Evolutionary conservation across 768 basidiomycete species (phyloP).

Genomic region (Pisolithus sp.): DNA sequence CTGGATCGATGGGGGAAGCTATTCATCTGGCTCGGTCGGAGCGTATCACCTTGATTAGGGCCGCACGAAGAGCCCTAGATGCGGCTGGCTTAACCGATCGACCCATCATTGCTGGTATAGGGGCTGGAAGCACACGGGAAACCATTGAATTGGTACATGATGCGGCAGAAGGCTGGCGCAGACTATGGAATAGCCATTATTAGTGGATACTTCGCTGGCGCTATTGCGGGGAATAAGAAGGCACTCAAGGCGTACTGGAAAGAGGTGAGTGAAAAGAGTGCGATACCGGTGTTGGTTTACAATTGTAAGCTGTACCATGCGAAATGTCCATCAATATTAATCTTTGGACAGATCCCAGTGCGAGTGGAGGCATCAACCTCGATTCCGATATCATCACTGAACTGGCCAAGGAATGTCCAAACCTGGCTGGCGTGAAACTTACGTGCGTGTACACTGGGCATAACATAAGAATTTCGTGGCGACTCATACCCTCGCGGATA

Average conservation of each 20-base stretch:
- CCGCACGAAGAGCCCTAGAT: slow-evolving; percentile 69
- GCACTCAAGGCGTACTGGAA: slow-evolving; percentile 77
- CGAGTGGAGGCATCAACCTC: slow-evolving; percentile 83
- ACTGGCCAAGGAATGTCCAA: slow-evolving; percentile 68
- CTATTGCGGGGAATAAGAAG: slow-evolving; percentile 47
- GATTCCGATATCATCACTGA: slow-evolving; percentile 84
- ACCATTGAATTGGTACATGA: slow-evolving; percentile 69
- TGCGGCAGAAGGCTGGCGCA: slow-evolving; percentile 79
- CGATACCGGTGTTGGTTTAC: slow-evolving; percentile 84
- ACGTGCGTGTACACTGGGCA: slow-evolving; percentile 54
- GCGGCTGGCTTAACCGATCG: slow-evolving; percentile 47
- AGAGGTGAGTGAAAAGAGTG: slow-evolving; percentile 72
- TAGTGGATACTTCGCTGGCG: slow-evolving; percentile 84
- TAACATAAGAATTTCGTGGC: neutral
- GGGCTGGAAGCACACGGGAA: slow-evolving; percentile 77
- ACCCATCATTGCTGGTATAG: slow-evolving; percentile 79
- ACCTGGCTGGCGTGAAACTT: slow-evolving; percentile 82
- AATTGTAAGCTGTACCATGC: slow-evolving; percentile 51
- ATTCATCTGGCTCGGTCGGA: slow-evolving; percentile 66
- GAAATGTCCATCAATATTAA: neutral
- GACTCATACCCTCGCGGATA: slow-evolving; percentile 24
- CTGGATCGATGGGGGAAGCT: slow-evolving; percentile 85
- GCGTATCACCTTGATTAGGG: slow-evolving; percentile 55
- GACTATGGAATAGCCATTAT: slow-evolving; percentile 83
- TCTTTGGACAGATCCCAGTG: slow-evolving; percentile 69